Conservation (phyloP, 768 basidiomycete genomes). For the Macrolepiota fuliginosa region DNA sequence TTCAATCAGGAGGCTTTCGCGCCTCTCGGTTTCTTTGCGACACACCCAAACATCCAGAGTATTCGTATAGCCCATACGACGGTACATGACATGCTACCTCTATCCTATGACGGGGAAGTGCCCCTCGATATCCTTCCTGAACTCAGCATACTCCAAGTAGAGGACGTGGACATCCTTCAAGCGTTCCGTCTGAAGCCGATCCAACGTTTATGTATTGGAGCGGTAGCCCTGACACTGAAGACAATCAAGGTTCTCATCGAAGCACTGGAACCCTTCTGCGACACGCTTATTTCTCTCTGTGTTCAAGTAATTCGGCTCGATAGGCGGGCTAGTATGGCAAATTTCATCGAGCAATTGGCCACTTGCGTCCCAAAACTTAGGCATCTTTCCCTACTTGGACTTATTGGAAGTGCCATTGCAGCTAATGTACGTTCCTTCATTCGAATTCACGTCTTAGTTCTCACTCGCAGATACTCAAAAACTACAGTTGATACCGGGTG, state of each 20-base stretch:
- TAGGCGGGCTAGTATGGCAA: background rate
- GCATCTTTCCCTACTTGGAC: background rate
- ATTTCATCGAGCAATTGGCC: background rate
- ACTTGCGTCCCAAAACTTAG: background rate
- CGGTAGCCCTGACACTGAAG: background rate
- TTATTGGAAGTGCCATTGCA: too few species aligned
- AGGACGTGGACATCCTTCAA: background rate
- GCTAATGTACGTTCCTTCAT: background rate
- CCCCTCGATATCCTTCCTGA: background rate
- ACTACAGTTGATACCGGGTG: background rate
- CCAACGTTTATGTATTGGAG: background rate
- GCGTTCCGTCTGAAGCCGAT: slow-evolving; percentile 3
- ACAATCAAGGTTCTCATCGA: background rate
- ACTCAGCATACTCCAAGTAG: background rate
- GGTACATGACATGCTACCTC: background rate
- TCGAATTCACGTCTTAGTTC: too few species aligned
- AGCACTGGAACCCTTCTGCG: background rate
- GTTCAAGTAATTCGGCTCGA: background rate
- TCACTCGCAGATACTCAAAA: background rate
- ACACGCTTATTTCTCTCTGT: background rate
- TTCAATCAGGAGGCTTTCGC: background rate
- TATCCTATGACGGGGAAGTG: background rate
- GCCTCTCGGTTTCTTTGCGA: background rate
- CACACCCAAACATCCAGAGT: background rate
- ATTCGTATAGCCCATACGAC: background rate